Evolutionary conservation across 73 alveolate species (phyloP), one percentile per base, ranked within the genome.

Genomic region (Symbiodinium pilosum): DNA sequence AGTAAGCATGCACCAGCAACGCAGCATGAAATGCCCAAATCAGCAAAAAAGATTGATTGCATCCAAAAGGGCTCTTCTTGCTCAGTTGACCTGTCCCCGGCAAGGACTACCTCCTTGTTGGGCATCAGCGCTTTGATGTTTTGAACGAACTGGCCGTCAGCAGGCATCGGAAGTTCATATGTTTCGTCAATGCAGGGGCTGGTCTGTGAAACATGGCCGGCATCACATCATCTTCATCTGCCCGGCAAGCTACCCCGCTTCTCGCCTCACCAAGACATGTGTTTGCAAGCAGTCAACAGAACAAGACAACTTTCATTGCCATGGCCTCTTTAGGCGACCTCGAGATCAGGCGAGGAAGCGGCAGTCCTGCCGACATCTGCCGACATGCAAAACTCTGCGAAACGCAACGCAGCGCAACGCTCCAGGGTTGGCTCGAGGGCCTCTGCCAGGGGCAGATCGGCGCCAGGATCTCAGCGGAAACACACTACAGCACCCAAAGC

Each of bases 41-140:
- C n/a, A n/a, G n/a, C n/a, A n/a, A n/a, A n/a, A n/a, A n/a, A n/a
- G 59, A 47, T 9, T 14, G 14, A 47, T 47, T 64, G 77, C 77
- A 0, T 8, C 7, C 77, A 32, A 6, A 64, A 26, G 38, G 40
- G 87, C 95, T 59, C 87, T 32, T 88, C 95, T 24, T 64, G 52
- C 52, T 88, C 95, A 16, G 73, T 39, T 18, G 95, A 88, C 6
- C 95, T 84, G 69, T 81, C 87, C 36, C 87, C 75, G 24, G 32
- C 75, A 44, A 88, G 51, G 56, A 88, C 75, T 28, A 88, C 95
- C 75, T 88, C 95, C 73, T 88, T 88, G 86, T 88, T 84, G 11
- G 95, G 71, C 71, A 81, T 52, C 86, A 88, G 71, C 73, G 86
- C 95, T 87, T 40, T 59, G 87, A 88, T 88, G 87, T 88, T 88